Base-by-base conservation (phyloP, 2,329 filamentous ascomycete genomes). In the Ophiostoma sp. region DNA sequence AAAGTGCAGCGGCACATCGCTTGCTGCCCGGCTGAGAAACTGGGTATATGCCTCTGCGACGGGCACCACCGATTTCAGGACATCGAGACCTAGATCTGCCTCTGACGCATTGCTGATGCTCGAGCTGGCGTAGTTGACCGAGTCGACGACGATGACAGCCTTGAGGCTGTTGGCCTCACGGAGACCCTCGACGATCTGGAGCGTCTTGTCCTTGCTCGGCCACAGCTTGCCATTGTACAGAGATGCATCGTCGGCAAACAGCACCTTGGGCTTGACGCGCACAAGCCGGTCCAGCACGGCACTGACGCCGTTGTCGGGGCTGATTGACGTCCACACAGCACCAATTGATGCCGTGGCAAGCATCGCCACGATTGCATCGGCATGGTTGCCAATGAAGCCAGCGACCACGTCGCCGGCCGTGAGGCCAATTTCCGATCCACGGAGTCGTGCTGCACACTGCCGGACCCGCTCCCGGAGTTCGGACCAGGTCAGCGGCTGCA, bases 221-320 rank as follows among this genome's bases (percentile, higher is more conserved):
- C 96, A 95, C 49, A 88, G 84, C 78, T 95, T 95, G 71, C 92
- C 93, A 76, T 98, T 98, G 78, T 98, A 98, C 67, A 93, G 84
- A 7, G 90, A 89, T 11, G 89, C 92, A 73, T 96, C 95, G 76
- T 97, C 94, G 1, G 91, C 88, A 75, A 97, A 96, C 3, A 98
- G 80, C 0, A 96, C 79, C 69, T 85, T 87, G 4, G 95, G 94
- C 70, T 89, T 85, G 72, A 98, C 95, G 80, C 98, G 95, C 63
- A 85, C 84, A 70, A 98, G 80, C 7, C 95, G 85, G 76, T 98
- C 95, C 40, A 98, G 80, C 0, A 98, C 93, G 16, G 93, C 94
- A 74, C 91, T 92, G 1, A 96, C 91, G 11, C 94, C 94, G 16
- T 90, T 97, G 77, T 98, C 94, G 2, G 94, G 93, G 74, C 91